phyloP scores from a whole-genome alignment of 805 yeast genomes.

The Sugiyamaella boreocaroliniensis region DNA sequence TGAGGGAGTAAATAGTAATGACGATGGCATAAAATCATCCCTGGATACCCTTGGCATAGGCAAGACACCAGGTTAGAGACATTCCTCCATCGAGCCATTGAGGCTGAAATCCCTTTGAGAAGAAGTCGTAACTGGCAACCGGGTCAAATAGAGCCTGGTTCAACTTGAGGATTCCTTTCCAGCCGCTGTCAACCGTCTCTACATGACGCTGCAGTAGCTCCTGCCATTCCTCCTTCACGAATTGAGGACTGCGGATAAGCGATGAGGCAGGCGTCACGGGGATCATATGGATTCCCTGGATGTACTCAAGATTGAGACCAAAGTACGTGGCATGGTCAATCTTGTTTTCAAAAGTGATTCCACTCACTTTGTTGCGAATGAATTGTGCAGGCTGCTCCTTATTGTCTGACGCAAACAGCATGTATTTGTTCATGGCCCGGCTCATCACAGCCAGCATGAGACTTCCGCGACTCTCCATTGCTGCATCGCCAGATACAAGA shows the following conservation, averaged over 20 bases:
- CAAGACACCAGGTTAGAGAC: slow-evolving; percentile 77
- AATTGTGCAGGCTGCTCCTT: slow-evolving; percentile 47
- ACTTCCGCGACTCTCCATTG: slow-evolving; percentile 51
- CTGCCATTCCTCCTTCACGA: slow-evolving; percentile 55
- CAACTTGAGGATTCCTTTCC: slow-evolving; percentile 66
- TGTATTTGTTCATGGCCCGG: slow-evolving; percentile 50
- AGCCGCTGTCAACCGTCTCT: slow-evolving; percentile 39
- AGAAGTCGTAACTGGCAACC: slow-evolving; percentile 50
- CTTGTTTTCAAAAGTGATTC: slow-evolving; percentile 68
- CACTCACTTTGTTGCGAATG: slow-evolving; percentile 56
- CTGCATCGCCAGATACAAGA: slow-evolving; percentile 43
- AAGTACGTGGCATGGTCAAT: slow-evolving; percentile 69
- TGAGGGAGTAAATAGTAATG: too few relatives aligned
- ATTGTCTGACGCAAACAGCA: slow-evolving; percentile 45
- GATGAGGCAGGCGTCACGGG: slow-evolving; percentile 61
- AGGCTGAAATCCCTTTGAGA: slow-evolving; percentile 47
- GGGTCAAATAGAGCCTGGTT: slow-evolving; percentile 75
- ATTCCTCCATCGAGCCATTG: slow-evolving; percentile 73
- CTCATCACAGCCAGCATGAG: slow-evolving; percentile 54
- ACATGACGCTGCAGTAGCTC: slow-evolving; percentile 39
- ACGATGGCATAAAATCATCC: slow-evolving; percentile 6
- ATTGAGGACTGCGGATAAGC: slow-evolving; percentile 43
- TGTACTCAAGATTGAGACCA: slow-evolving; percentile 56
- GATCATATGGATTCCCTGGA: slow-evolving; percentile 76
- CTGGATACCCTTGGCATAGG: slow-evolving; percentile 47